These are phyloP conservation scores for Ormosia semicastrata DNA, from an alignment of 306 rosid species.

Conservation along the genomic window DNA sequence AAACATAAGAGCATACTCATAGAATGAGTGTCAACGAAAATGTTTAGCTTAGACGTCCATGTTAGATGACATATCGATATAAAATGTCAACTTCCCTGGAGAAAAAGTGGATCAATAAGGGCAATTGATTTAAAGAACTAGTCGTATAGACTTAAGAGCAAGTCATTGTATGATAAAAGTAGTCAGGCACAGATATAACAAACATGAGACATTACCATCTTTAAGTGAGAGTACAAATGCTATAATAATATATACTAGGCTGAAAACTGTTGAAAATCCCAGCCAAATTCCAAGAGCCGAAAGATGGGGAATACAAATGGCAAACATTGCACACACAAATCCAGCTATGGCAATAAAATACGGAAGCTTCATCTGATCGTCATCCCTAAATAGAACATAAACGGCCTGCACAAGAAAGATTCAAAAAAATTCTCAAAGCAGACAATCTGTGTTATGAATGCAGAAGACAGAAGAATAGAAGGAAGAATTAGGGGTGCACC, in stretches of 20 bases:
- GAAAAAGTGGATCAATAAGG: background rate
- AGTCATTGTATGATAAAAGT: background rate
- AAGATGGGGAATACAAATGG: constrained; percentile 86
- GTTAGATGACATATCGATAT: background rate
- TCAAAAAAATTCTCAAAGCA: background rate
- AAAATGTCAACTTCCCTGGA: background rate
- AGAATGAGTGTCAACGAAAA: background rate
- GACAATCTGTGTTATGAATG: background rate
- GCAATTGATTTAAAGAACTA: background rate
- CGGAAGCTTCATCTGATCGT: constrained; percentile 72
- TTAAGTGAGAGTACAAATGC: constrained; percentile 60
- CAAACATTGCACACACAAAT: constrained; percentile 76
- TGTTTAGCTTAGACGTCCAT: background rate
- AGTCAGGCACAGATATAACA: background rate
- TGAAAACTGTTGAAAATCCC: constrained; percentile 83
- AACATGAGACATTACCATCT: constrained; percentile 66
- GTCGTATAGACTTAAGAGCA: background rate
- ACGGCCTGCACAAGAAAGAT: constrained; percentile 59
- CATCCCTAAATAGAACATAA: constrained; percentile 69
- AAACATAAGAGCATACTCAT: background rate
- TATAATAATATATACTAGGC: constrained; percentile 57
- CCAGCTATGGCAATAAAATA: constrained; percentile 79
- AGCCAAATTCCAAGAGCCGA: constrained; percentile 93
- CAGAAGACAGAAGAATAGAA: no score
- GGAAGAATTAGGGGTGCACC: no score